phyloP scores from a whole-genome alignment of 2,329 filamentous ascomycete genomes.

The Trichophyton mentagrophytes region DNA sequence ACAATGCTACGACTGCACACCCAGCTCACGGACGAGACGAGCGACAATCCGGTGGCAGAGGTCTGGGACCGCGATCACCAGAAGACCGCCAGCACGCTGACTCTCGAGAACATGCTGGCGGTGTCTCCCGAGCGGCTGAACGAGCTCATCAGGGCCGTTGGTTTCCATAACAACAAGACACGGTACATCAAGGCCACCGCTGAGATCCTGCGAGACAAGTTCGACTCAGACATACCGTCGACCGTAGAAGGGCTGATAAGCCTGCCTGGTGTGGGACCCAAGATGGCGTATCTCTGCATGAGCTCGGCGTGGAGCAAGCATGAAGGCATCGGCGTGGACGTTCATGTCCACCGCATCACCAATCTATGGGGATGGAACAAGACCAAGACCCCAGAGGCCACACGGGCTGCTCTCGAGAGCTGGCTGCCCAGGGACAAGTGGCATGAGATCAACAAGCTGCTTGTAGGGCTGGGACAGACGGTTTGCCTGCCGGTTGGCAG shows the following conservation, averaged over 20 bases:
- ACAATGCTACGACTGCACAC: conserved; percentile 70
- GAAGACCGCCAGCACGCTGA: conserved; percentile 41
- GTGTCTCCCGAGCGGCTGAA: conserved; percentile 56
- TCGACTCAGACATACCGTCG: conserved; percentile 63
- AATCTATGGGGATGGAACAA: conserved; percentile 89
- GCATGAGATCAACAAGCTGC: conserved; percentile 82
- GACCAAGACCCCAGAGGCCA: conserved; percentile 71
- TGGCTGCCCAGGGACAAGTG: conserved; percentile 79
- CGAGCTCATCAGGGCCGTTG: conserved; percentile 66
- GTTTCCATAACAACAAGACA: conserved; percentile 92
- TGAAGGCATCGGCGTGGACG: conserved; percentile 80
- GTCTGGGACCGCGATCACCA: conserved; percentile 13
- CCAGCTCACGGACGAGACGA: conserved; percentile 42
- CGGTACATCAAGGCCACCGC: conserved; percentile 67
- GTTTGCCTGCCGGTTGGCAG: conserved; percentile 69
- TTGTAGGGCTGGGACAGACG: conserved; percentile 80
- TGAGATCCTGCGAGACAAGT: conserved; percentile 56
- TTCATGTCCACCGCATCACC: conserved; percentile 88
- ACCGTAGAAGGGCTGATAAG: conserved; percentile 62
- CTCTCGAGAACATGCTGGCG: conserved; percentile 62
- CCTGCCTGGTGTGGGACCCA: conserved; percentile 79
- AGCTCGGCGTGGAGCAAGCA: conserved; percentile 58
- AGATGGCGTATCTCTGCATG: conserved; percentile 87
- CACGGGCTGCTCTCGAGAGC: conserved; percentile 57
- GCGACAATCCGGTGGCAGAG: background rate